Base-by-base conservation (phyloP, 331 rosid species). In the Saraca asoca region DNA sequence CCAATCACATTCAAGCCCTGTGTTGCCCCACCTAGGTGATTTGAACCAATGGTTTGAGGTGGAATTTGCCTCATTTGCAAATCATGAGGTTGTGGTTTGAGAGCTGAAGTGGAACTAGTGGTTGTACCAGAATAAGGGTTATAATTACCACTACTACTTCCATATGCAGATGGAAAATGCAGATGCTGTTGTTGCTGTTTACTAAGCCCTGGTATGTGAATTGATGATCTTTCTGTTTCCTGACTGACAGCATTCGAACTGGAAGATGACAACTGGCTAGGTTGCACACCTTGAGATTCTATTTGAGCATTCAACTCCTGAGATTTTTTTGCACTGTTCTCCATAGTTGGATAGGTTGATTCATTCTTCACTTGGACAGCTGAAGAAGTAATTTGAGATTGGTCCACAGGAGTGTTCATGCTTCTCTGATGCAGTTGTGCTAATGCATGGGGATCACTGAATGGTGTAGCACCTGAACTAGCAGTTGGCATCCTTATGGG, bases 381-480 rank as follows among this genome's bases (percentile, higher is more conserved):
- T 39, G 43, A 7, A 7, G 43, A 39, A 5, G 43, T 8, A 39
- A 39, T 39, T 4, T 39, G 43, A 39, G 43, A 39, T 39, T 5
- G 43, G 43, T 39, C 43, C 11, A 10, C 72, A 51, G 88, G 63
- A 72, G 88, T 62, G 69, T 52, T 81, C 51, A 72, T 13, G 61
- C 85, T 82, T 78, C 89, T 87, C 78, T 83, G 93, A 75, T 89
- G 98, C 80, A 75, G 76, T 43, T 80, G 87, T n/a, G n/a, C n/a
- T n/a, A n/a, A n/a, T 24, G 88, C 80, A 62, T 81, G 89, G 63
- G 89, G 86, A 78, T 84, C 89, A 63, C 71, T 82, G 56, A 86
- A 84, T 58, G 84, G 80, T 51, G 84, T 52, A 45, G 78, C 69
- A 41, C 83, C 82, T 31, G 88, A 44, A 76, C 72, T 81, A 64